Evolutionary conservation across 2,329 filamentous ascomycete species (phyloP).

Genomic region (Penicillium sp.): DNA sequence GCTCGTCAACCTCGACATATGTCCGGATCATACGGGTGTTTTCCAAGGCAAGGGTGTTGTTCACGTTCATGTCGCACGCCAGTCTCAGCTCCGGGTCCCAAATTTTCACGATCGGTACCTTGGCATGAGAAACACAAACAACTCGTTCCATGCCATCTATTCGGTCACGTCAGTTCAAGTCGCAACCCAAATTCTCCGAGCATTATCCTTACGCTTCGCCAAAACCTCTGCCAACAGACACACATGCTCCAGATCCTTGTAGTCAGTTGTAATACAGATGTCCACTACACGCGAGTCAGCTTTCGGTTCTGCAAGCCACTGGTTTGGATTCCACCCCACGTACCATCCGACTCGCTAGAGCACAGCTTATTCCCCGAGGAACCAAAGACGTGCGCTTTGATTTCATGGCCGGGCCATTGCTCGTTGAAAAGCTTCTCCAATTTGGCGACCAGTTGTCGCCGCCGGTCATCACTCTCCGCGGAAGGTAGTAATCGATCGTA

Average conservation of each 20-base stretch:
- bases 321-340: conserved; percentile 26
- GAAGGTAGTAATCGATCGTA: conserved; percentile 84
- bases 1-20: conserved; percentile 87
- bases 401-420: conserved; percentile 86
- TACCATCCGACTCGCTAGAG: conserved; percentile 93
- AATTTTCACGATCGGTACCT: conserved; percentile 97
- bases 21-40: conserved; percentile 98
- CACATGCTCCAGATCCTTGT: conserved; percentile 81
- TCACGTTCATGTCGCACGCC: conserved; percentile 97
- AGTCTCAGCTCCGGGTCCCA: conserved; percentile 92
- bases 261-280: conserved; percentile 91
- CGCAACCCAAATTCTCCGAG: not conserved
- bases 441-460: conserved; percentile 75
- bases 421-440: conserved; percentile 82
- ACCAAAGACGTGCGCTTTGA: conserved; percentile 91
- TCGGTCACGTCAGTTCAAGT: conserved; percentile 13
- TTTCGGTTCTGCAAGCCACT: not conserved
- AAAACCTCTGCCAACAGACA: conserved; percentile 86
- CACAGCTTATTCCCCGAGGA: conserved; percentile 93
- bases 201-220: conserved; percentile 64
- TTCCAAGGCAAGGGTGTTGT: conserved; percentile 89
- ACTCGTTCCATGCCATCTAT: conserved; percentile 94
- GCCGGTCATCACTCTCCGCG: conserved; percentile 68
- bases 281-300: conserved; percentile 62
- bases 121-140: conserved; percentile 88